phyloP scores from a whole-genome alignment of 139 green algal species.

The Tetradesmus lagerheimii region DNA sequence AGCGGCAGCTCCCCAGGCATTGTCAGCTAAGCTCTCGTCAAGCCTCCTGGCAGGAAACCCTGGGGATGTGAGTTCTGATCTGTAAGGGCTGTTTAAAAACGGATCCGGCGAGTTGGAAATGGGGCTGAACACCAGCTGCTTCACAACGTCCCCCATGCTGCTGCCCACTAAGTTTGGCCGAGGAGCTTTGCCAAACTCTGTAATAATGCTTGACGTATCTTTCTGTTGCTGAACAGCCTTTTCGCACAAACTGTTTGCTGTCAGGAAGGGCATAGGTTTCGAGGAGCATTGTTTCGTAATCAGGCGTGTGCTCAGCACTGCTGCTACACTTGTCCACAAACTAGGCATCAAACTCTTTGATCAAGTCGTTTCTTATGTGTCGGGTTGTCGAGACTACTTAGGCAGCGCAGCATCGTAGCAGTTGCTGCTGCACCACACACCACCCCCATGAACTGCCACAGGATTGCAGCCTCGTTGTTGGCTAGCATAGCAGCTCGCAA shows the following conservation, averaged over 20 bases:
- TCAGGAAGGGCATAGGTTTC: constrained; percentile 3
- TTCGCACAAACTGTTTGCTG: neutral
- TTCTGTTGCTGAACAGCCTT: too few relatives aligned
- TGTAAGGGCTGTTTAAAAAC: neutral
- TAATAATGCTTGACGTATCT: too few relatives aligned
- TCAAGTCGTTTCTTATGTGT: neutral
- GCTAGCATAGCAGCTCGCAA: neutral
- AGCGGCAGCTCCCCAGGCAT: neutral
- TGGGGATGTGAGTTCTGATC: neutral
- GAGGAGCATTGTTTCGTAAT: neutral
- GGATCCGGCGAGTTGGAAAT: neutral
- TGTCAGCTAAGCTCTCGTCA: neutral
- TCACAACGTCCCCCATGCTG: constrained; percentile 20
- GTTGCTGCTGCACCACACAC: neutral
- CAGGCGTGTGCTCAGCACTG: too few relatives aligned
- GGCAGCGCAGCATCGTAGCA: neutral
- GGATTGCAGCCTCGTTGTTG: neutral
- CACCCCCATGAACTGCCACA: neutral
- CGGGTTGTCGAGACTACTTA: neutral
- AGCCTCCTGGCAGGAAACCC: neutral
- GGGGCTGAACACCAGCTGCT: constrained; percentile 22
- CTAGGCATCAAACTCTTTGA: neutral
- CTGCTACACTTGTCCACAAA: neutral
- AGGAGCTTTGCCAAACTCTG: too few relatives aligned
- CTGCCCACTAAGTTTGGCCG: too few relatives aligned